phyloP scores from a whole-genome alignment of 257 asterid genomes.

The Solanum pinnatisectum region DNA sequence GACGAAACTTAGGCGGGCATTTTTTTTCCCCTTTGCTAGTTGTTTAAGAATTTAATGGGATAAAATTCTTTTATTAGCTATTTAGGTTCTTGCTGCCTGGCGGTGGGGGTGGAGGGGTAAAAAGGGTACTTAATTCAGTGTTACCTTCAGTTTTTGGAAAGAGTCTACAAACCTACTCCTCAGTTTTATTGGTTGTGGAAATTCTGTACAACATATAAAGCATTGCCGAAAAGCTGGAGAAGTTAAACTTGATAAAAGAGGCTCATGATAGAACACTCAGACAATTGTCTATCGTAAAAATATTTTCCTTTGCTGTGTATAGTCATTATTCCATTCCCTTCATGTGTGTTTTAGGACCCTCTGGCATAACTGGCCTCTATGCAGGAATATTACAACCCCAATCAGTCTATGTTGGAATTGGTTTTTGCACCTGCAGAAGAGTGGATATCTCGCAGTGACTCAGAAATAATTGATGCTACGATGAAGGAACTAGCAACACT shows the following conservation, averaged over 20 bases:
- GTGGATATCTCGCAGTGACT: constrained; percentile 78
- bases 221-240: background rate
- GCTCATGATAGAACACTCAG: background rate
- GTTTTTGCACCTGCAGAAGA: constrained; percentile 98
- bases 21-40: background rate
- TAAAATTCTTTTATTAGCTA: background rate
- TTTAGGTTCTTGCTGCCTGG: background rate
- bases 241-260: background rate
- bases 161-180: background rate
- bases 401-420: constrained; percentile 85
- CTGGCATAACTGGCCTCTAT: background rate
- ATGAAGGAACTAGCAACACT: constrained; percentile 93
- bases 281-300: background rate
- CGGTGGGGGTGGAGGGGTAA: background rate
- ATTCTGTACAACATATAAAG: background rate
- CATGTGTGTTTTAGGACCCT: background rate
- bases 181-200: background rate
- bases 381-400: constrained; percentile 88
- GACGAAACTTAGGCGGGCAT: background rate
- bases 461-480: constrained; percentile 87
- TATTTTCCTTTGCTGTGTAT: background rate
- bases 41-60: background rate
- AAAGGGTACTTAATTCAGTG: background rate
- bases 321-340: background rate
- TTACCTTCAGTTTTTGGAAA: background rate